These are phyloP conservation scores for Ceratocystis destructans DNA, from an alignment of 2,329 filamentous ascomycete genomes.

Conservation along the genomic window DNA sequence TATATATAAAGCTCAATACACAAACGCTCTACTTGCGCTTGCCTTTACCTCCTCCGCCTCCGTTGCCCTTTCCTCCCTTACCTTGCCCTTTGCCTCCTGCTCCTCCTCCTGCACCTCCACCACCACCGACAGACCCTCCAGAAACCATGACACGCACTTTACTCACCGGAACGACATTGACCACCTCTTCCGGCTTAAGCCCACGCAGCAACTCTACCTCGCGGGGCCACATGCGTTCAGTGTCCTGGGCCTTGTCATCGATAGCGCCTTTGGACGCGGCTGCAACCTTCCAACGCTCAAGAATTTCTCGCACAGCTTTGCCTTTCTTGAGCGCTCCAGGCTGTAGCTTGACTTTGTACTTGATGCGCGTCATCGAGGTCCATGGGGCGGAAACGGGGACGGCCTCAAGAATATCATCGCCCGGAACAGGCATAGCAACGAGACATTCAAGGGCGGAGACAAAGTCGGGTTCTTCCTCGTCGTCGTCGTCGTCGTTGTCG, in stretches of 20 bases:
- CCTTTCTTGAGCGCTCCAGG: constrained; percentile 84
- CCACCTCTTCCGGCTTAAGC: constrained; percentile 68
- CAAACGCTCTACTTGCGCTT: constrained; percentile 27
- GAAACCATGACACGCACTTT: constrained; percentile 69
- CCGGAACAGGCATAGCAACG: constrained; percentile 61
- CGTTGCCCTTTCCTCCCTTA: constrained; percentile 25
- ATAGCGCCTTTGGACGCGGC: constrained; percentile 43
- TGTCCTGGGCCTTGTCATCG: constrained; percentile 47
- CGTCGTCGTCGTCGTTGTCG: constrained; percentile 45
- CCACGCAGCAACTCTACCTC: constrained; percentile 75
- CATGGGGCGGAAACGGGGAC: constrained; percentile 53
- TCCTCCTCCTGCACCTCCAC: constrained; percentile 29
- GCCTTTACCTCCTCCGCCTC: constrained; percentile 29
- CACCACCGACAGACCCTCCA: constrained; percentile 36
- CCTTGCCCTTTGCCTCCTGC: constrained; percentile 23
- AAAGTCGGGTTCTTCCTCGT: constrained; percentile 44
- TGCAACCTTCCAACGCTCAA: constrained; percentile 65
- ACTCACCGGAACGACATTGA: constrained; percentile 66
- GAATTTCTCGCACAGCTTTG: constrained; percentile 79
- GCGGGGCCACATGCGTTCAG: constrained; percentile 67
- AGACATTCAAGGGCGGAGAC: constrained; percentile 52
- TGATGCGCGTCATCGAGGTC: constrained; percentile 52
- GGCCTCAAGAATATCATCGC: constrained; percentile 66
- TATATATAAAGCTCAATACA: background rate
- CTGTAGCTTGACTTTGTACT: constrained; percentile 92